Conservation (phyloP, 257 asterid genomes). For the Eucommia ulmoides region DNA sequence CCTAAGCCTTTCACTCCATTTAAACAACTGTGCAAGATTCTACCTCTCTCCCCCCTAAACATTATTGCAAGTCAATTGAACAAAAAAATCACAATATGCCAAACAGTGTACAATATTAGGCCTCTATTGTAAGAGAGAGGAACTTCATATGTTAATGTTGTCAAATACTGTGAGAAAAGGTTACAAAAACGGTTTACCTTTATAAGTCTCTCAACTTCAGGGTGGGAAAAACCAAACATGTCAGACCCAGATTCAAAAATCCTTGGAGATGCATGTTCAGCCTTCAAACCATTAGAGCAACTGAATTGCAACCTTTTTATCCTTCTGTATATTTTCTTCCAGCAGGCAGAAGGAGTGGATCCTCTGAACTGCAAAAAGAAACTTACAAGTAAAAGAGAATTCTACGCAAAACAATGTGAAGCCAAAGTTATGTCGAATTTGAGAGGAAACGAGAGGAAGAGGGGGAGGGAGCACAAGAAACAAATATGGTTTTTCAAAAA, state of each 20-base stretch:
- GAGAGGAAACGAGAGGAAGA: conserved; percentile 3
- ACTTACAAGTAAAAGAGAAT: conserved; percentile 7
- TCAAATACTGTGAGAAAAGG: too few species aligned
- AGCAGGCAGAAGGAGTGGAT: conserved; percentile 72
- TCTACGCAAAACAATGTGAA: conserved; percentile 5
- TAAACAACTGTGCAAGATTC: too few species aligned
- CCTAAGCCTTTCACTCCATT: too few species aligned
- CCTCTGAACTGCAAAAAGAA: conserved; percentile 59
- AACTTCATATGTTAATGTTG: too few species aligned
- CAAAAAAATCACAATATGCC: too few species aligned
- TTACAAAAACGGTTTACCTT: too few species aligned
- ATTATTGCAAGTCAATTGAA: too few species aligned
- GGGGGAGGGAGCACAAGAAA: neutral
- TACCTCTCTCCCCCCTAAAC: too few species aligned
- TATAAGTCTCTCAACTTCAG: conserved; percentile 62
- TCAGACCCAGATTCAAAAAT: conserved; percentile 54
- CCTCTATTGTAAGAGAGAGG: too few species aligned
- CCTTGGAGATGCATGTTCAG: conserved; percentile 28
- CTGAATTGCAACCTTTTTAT: conserved; percentile 43
- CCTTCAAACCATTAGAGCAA: conserved; percentile 25
- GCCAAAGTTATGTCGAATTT: conserved; percentile 5
- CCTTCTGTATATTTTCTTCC: conserved; percentile 70
- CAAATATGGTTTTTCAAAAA: neutral
- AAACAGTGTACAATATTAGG: too few species aligned
- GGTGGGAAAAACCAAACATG: conserved; percentile 80